Evolutionary conservation across 2,329 filamentous ascomycete species (phyloP).

Genomic region (Talaromyces funiculosus): DNA sequence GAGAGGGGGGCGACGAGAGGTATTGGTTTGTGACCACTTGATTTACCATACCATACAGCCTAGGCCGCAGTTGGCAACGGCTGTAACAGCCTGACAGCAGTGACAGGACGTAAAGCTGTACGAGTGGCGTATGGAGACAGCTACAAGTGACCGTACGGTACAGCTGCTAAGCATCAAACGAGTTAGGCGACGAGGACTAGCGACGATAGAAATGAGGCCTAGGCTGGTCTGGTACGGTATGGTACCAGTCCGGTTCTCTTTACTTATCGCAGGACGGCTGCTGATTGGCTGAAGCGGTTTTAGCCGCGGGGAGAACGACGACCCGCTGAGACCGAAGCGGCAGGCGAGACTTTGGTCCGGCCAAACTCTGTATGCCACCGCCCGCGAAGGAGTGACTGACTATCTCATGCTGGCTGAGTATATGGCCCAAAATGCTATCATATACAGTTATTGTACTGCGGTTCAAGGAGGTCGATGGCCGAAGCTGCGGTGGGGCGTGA

Average conservation of each 20-base stretch:
- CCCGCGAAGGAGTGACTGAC: too few species aligned
- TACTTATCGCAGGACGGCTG: neutral
- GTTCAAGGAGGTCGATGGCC: neutral
- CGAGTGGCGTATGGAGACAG: neutral
- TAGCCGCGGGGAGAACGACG: neutral
- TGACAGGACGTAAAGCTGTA: neutral
- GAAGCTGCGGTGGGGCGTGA: neutral
- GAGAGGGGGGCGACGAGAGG: neutral
- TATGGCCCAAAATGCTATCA: too few species aligned
- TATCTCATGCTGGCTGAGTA: too few species aligned
- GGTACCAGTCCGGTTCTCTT: neutral
- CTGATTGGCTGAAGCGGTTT: neutral
- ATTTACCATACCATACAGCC: neutral
- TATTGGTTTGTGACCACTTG: neutral
- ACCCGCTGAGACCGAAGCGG: conserved; percentile 1
- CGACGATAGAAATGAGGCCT: neutral
- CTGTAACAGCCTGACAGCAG: neutral
- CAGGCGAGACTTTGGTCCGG: conserved; percentile 5
- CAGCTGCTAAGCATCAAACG: neutral
- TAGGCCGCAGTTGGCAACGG: neutral
- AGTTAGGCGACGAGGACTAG: neutral
- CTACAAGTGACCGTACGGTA: neutral
- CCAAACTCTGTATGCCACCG: neutral
- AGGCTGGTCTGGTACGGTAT: neutral
- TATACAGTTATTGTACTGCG: too few species aligned